Conservation (phyloP, 108 stramenopile genomes). For the Mediolabrus comicus region DNA sequence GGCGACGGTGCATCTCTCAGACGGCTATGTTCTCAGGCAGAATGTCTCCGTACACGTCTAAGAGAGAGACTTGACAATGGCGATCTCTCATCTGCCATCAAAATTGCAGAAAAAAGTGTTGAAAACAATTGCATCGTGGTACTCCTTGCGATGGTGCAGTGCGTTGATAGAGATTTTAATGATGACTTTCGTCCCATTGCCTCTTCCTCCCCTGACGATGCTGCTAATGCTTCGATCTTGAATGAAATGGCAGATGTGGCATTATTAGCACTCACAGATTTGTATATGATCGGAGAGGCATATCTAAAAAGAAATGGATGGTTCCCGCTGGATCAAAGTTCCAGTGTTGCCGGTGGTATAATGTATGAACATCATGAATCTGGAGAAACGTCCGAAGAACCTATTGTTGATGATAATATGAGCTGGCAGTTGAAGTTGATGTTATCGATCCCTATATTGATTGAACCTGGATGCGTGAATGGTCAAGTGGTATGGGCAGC, state of each 20-base stretch:
- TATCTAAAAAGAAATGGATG: slow-evolving; percentile 11
- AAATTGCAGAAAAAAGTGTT: slow-evolving; percentile 15
- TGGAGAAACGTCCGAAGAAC: slow-evolving; percentile 22
- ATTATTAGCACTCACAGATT: slow-evolving; percentile 7
- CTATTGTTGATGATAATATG: background rate
- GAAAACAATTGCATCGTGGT: slow-evolving; percentile 9
- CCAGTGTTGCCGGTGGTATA: slow-evolving; percentile 6
- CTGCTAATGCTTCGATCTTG: background rate
- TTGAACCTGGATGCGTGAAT: slow-evolving; percentile 21
- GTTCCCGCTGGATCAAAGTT: slow-evolving; percentile 9
- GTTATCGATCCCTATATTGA: slow-evolving; percentile 21
- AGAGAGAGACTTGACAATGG: background rate
- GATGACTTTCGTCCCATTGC: slow-evolving; percentile 20
- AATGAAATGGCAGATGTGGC: slow-evolving; percentile 23
- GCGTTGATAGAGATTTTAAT: slow-evolving; percentile 4
- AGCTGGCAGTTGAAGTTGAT: slow-evolving; percentile 23
- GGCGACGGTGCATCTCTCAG: too few relatives aligned
- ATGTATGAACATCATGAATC: slow-evolving; percentile 18
- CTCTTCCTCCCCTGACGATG: background rate
- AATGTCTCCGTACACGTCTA: slow-evolving; percentile 12
- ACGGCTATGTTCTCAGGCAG: slow-evolving; percentile 13
- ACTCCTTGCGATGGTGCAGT: slow-evolving; percentile 23
- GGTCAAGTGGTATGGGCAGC: slow-evolving; percentile 28
- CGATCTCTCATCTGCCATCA: slow-evolving; percentile 10
- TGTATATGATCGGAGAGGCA: slow-evolving; percentile 3